Percentiles rank a stretch among this genome's conserved stretches.
Evolutionary conservation across 768 basidiomycete genomes (phyloP).

Genomic region (Hirschioporus abietinus): DNA sequence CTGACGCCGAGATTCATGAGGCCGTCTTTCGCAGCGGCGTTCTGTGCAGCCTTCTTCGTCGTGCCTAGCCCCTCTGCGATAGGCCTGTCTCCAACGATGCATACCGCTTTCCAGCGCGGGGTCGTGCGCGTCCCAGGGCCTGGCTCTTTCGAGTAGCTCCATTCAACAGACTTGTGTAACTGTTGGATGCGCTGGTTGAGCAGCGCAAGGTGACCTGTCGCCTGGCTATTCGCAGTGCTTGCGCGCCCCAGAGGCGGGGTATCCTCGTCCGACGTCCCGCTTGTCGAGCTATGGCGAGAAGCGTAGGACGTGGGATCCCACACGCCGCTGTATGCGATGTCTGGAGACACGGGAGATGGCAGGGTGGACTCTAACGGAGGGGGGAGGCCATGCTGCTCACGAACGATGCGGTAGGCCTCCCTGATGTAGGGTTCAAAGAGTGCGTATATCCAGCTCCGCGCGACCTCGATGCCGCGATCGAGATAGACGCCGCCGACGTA

Average conservation of each 20-base stretch:
- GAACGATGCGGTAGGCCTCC: conserved; percentile 58
- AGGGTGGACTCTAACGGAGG: conserved; percentile 28
- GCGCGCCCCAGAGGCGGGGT: conserved; percentile 18
- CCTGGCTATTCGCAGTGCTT: not conserved
- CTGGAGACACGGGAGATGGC: conserved; percentile 19
- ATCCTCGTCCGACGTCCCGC: not conserved
- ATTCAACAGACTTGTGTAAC: conserved; percentile 53
- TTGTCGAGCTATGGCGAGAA: not conserved
- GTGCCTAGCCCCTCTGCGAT: conserved; percentile 61
- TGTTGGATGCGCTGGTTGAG: conserved; percentile 78
- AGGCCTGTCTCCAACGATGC: conserved; percentile 53
- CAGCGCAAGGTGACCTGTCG: conserved; percentile 63
- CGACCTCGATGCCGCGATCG: conserved; percentile 58
- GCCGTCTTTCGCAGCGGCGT: conserved; percentile 77
- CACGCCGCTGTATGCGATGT: conserved; percentile 11
- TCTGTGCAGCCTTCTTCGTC: conserved; percentile 76
- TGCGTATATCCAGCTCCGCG: conserved; percentile 52
- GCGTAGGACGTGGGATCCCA: conserved; percentile 8
- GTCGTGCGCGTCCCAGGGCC: conserved; percentile 54
- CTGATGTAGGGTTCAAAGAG: conserved; percentile 60
- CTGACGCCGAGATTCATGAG: conserved; percentile 52
- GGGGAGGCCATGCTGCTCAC: conserved; percentile 62
- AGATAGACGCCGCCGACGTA: conserved; percentile 75
- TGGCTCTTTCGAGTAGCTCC: conserved; percentile 54
- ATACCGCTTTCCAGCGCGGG: conserved; percentile 69